phyloP scores from a whole-genome alignment of 192 early-diverging fungal genomes.

The Kickxella alabastrina region DNA sequence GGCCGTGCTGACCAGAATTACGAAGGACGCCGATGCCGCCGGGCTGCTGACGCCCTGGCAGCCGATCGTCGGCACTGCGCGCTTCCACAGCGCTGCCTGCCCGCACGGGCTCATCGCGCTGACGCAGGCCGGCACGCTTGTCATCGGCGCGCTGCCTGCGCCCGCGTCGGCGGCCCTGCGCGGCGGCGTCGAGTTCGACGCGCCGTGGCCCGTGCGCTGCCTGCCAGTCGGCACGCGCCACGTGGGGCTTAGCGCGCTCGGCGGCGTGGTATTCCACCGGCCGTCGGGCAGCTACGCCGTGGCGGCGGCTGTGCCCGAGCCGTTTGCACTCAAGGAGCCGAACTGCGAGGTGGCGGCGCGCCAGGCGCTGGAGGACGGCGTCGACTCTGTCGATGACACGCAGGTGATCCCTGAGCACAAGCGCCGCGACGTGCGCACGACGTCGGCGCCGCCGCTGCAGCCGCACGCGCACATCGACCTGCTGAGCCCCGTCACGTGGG shows the following conservation, averaged over 20 bases:
- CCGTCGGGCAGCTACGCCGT: constrained; percentile 77
- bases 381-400: constrained; percentile 7
- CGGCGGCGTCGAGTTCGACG: constrained; percentile 42
- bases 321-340: constrained; percentile 71
- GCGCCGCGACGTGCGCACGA: constrained; percentile 32
- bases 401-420: constrained; percentile 35
- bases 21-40: constrained; percentile 13
- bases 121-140: constrained; percentile 38
- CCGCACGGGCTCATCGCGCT: constrained; percentile 39
- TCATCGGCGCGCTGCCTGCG: constrained; percentile 22
- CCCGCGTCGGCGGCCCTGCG: constrained; percentile 11
- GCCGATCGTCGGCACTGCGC: constrained; percentile 28
- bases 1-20: constrained; percentile 7
- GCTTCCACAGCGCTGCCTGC: constrained; percentile 39
- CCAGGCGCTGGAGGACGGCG: constrained; percentile 20
- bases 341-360: constrained; percentile 53
- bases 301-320: constrained; percentile 60
- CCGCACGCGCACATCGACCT: constrained; percentile 74
- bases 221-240: constrained; percentile 41
- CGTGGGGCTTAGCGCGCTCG: constrained; percentile 40
- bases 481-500: constrained; percentile 92
- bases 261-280: constrained; percentile 81
- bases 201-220: constrained; percentile 46
- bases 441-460: constrained; percentile 59
- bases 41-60: constrained; percentile 19